Evolutionary conservation across 352 stramenopile species (phyloP).

Genomic region (Globisporangium acanthophoron): DNA sequence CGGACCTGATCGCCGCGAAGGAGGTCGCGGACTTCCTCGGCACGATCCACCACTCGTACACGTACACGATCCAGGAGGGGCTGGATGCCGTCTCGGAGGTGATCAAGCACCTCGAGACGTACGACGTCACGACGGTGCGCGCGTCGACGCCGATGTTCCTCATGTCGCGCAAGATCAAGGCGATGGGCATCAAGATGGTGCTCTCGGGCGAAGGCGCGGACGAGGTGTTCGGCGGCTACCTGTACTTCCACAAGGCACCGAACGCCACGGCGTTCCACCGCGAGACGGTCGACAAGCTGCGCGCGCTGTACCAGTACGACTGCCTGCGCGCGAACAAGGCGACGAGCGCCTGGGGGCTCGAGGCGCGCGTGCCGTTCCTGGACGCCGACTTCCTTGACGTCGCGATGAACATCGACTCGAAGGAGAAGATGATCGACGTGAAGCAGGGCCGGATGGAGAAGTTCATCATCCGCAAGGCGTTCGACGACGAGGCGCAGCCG

Average conservation of each 20-base stretch:
- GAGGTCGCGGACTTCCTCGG: conserved; percentile 96
- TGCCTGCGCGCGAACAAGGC: conserved; percentile 98
- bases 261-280: conserved; percentile 91
- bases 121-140: conserved; percentile 97
- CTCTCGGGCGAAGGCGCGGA: conserved; percentile 97
- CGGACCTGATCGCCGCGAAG: conserved; percentile 95
- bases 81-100: conserved; percentile 97
- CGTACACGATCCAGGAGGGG: conserved; percentile 98
- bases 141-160: conserved; percentile 99
- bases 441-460: conserved; percentile 96
- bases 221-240: conserved; percentile 98
- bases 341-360: conserved; percentile 97
- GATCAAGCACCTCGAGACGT: conserved; percentile 97
- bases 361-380: conserved; percentile 97
- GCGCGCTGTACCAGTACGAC: conserved; percentile 96
- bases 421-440: conserved; percentile 96
- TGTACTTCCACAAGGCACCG: conserved; percentile 99
- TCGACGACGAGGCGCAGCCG: conserved; percentile 95
- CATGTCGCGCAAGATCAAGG: conserved; percentile 99
- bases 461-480: conserved; percentile 98
- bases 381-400: conserved; percentile 97
- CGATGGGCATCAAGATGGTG: conserved; percentile 99
- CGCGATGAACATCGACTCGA: conserved; percentile 97
- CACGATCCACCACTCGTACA: conserved; percentile 98
- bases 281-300: conserved; percentile 95